phyloP scores from a whole-genome alignment of 371 early-diverging fungal genomes.

The Actinomucor elegans region DNA sequence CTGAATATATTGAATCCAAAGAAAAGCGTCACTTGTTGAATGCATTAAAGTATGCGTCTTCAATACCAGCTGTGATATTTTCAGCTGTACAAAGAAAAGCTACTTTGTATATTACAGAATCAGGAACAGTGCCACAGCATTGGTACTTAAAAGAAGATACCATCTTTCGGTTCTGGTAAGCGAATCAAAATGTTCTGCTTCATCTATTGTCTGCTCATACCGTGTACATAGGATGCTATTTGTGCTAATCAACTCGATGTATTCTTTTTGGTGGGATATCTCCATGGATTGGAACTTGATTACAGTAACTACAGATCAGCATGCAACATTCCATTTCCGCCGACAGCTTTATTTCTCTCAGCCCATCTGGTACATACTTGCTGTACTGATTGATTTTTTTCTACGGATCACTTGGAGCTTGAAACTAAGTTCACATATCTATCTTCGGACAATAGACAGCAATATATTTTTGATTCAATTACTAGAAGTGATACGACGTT shows the following conservation, averaged over 20 bases:
- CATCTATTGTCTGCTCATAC: too few relatives aligned
- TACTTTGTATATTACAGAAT: conserved; percentile 28
- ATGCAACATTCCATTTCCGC: conserved; percentile 51
- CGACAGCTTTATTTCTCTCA: conserved; percentile 64
- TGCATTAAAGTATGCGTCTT: conserved; percentile 81
- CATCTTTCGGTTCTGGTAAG: conserved; percentile 46
- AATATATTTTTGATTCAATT: conserved; percentile 76
- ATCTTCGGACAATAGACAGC: conserved; percentile 62
- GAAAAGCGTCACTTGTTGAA: conserved; percentile 79
- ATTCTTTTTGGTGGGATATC: conserved; percentile 95
- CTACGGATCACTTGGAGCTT: conserved; percentile 86
- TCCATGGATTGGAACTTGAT: conserved; percentile 88
- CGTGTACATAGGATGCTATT: conserved; percentile 75
- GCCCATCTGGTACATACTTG: conserved; percentile 66
- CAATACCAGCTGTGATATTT: conserved; percentile 83
- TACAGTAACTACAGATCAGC: conserved; percentile 1
- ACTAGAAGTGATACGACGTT: conserved; percentile 81
- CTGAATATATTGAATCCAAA: conserved; percentile 66
- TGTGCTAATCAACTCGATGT: conserved; percentile 83
- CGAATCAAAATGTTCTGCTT: too few relatives aligned
- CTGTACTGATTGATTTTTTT: conserved; percentile 74
- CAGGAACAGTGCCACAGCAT: conserved; percentile 34
- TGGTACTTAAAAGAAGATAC: conserved; percentile 44
- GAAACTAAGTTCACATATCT: conserved; percentile 75
- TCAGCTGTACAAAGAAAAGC: conserved; percentile 67